phyloP scores from a whole-genome alignment of 805 yeast genomes.

The Wickerhamiella hasegawae region DNA sequence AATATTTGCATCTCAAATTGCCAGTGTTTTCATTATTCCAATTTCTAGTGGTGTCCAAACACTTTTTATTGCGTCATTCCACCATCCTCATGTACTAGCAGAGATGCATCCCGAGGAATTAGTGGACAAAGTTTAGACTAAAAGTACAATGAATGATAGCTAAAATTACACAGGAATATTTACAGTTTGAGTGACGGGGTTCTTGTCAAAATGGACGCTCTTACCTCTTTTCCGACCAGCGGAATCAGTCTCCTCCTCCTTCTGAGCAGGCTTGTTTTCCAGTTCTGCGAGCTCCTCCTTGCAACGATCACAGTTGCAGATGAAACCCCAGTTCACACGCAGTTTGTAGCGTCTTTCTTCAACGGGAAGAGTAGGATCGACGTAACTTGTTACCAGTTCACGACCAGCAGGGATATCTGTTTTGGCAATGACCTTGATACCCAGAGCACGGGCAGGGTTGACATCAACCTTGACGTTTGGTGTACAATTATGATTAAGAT shows the following conservation, averaged over 20 bases:
- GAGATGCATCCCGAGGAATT: constrained; percentile 45
- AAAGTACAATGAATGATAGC: no score
- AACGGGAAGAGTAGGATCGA: constrained; percentile 46
- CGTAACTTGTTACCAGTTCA: constrained; percentile 55
- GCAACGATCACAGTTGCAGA: constrained; percentile 54
- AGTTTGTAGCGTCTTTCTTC: constrained; percentile 49
- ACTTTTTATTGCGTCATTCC: constrained; percentile 66
- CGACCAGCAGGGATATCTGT: constrained; percentile 45
- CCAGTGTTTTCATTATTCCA: constrained; percentile 55
- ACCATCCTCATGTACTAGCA: constrained; percentile 71
- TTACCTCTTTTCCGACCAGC: constrained; percentile 9
- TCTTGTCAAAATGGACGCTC: constrained; percentile 14
- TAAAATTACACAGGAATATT: no score
- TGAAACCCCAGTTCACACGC: constrained; percentile 66
- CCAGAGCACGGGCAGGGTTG: constrained; percentile 30
- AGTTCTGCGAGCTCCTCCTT: constrained; percentile 21
- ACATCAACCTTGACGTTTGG: constrained; percentile 46
- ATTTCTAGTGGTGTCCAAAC: constrained; percentile 73
- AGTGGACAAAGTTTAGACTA: no score
- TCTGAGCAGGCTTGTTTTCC: constrained; percentile 4
- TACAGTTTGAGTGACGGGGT: constrained; percentile 9
- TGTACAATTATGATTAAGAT: constrained; percentile 61
- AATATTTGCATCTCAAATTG: constrained; percentile 59
- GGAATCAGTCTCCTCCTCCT: constrained; percentile 8
- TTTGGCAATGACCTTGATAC: constrained; percentile 44